Evolutionary conservation across 2,329 filamentous ascomycete genomes (phyloP).

Genomic region (Moelleriella libera): DNA sequence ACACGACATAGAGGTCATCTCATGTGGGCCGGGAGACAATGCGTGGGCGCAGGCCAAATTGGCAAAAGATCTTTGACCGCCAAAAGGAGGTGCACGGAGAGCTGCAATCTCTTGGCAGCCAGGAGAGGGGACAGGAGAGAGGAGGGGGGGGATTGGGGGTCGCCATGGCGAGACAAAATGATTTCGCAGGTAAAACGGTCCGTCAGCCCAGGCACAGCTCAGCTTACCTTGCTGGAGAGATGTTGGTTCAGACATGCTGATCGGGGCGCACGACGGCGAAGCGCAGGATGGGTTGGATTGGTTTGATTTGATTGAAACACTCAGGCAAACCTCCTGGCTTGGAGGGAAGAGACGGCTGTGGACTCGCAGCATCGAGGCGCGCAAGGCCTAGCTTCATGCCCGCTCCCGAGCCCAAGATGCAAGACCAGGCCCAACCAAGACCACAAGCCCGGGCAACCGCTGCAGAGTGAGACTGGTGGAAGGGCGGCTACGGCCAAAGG

Average conservation of each 20-base stretch:
- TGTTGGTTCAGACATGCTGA: slow-evolving; percentile 6
- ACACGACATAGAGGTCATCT: slow-evolving; percentile 3
- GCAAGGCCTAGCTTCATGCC: slow-evolving; percentile 2
- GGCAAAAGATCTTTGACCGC: not conserved
- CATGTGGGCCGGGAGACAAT: slow-evolving; percentile 1
- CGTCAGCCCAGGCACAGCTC: not conserved
- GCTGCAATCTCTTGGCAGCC: not conserved
- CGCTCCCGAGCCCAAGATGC: not conserved
- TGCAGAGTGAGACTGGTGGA: slow-evolving; percentile 1
- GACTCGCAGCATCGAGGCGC: not conserved
- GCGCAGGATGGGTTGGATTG: not conserved
- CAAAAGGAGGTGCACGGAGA: not conserved
- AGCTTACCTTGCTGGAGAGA: slow-evolving; percentile 7
- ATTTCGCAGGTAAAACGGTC: not conserved
- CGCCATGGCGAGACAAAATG: not conserved
- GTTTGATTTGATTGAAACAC: no score
- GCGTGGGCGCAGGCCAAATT: not conserved
- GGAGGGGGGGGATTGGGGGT: not conserved
- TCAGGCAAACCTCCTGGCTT: no score
- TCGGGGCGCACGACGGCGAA: not conserved
- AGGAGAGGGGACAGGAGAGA: not conserved
- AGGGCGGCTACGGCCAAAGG: slow-evolving; percentile 2
- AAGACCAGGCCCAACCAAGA: not conserved
- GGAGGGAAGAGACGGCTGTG: not conserved
- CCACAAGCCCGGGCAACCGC: not conserved